These are phyloP conservation scores for Hymenoscyphus repandus DNA, from an alignment of 2,329 filamentous ascomycete species.

Conservation along the genomic window DNA sequence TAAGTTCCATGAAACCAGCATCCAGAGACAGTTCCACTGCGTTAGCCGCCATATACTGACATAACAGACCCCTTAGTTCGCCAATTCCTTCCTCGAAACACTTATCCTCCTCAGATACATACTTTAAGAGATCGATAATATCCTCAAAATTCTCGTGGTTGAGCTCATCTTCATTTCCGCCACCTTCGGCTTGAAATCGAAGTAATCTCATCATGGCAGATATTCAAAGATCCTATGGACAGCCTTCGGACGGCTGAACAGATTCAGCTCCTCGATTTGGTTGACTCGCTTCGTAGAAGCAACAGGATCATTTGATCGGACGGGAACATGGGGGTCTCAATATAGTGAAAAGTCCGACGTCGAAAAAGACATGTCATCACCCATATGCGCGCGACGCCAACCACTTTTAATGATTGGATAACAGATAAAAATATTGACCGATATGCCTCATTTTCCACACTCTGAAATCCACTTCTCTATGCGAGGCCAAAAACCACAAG, in stretches of 20 bases:
- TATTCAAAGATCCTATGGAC: no score
- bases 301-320: not conserved
- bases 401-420: conserved; percentile 5
- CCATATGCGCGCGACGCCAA: conserved; percentile 4
- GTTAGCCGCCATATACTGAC: conserved; percentile 10
- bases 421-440: not conserved
- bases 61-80: conserved; percentile 9
- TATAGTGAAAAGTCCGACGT: conserved; percentile 10
- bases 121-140: conserved; percentile 9
- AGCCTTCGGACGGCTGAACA: no score
- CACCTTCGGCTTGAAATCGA: no score
- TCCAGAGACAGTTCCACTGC: conserved; percentile 29
- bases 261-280: no score
- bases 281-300: no score
- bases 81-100: conserved; percentile 1
- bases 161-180: no score
- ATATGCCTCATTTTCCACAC: not conserved
- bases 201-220: no score
- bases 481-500: no score
- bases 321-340: conserved; percentile 11
- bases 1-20: conserved; percentile 1
- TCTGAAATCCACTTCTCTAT: no score
- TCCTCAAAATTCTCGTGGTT: conserved; percentile 5
- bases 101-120: conserved; percentile 7
- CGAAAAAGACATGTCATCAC: conserved; percentile 16